phyloP scores from a whole-genome alignment of 768 basidiomycete genomes.

The Ramaria sp. region DNA sequence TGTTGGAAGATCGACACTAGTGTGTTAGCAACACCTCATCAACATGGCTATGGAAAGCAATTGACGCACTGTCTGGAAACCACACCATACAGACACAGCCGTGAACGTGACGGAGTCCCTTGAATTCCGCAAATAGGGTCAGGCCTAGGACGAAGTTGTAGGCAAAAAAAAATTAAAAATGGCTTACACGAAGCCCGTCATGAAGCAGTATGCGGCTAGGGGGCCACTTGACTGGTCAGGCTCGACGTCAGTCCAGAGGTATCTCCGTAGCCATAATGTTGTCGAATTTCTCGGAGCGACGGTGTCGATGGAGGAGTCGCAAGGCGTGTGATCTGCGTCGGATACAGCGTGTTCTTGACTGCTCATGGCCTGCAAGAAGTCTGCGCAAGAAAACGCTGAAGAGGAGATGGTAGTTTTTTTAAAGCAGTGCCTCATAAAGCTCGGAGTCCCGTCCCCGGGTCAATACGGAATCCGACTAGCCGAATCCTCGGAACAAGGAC shows the following conservation, averaged over 20 bases:
- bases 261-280: background rate
- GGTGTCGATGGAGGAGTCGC: background rate
- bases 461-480: no score
- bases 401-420: no score
- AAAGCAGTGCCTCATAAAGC: no score
- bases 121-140: background rate
- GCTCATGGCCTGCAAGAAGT: no score
- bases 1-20: background rate
- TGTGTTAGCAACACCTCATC: constrained; percentile 4
- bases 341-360: no score
- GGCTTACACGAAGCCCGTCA: constrained; percentile 64
- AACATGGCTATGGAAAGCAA: background rate
- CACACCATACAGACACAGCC: constrained; percentile 76
- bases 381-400: no score
- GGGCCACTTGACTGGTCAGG: constrained; percentile 39
- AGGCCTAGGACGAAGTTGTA: background rate
- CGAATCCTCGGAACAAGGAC: no score
- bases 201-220: constrained; percentile 58
- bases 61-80: constrained; percentile 60
- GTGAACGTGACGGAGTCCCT: constrained; percentile 39
- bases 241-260: constrained; percentile 32
- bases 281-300: background rate
- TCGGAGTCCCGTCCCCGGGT: no score
- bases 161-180: background rate
- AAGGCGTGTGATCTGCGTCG: no score